Conservation (phyloP, 1,139 yeast genomes). For the Geotrichum aggregatum region DNA sequence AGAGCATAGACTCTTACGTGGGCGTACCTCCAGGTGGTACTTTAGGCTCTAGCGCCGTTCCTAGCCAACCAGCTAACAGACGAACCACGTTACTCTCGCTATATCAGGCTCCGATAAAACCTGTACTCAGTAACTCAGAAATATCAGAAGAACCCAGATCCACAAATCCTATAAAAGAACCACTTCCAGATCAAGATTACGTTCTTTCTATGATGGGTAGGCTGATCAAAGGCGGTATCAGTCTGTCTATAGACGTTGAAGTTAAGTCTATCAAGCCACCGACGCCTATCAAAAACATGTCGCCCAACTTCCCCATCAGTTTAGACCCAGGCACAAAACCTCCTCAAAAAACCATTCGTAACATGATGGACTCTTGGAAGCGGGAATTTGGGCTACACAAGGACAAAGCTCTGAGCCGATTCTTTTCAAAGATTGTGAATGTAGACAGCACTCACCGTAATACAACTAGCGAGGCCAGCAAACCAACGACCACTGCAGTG, state of each 20-base stretch:
- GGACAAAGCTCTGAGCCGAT: conserved; percentile 16
- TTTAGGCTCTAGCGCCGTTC: conserved; percentile 22
- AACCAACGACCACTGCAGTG: neutral
- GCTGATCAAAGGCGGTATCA: conserved; percentile 35
- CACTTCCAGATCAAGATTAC: neutral
- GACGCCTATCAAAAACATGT: conserved; percentile 18
- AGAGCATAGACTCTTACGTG: neutral
- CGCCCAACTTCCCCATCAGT: conserved; percentile 4
- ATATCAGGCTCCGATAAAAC: conserved; percentile 33
- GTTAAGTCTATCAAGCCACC: conserved; percentile 30
- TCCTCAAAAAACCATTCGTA: conserved; percentile 11
- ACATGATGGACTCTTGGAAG: conserved; percentile 20
- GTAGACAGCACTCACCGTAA: neutral
- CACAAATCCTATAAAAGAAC: neutral
- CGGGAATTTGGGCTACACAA: conserved; percentile 15
- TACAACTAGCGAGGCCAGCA: neutral
- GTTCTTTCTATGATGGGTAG: conserved; percentile 25
- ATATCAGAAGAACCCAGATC: conserved; percentile 5
- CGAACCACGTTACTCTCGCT: conserved; percentile 33
- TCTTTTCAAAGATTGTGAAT: conserved; percentile 17
- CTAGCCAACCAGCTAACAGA: conserved; percentile 25
- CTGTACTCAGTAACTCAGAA: conserved; percentile 27
- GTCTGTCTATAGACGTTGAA: conserved; percentile 33
- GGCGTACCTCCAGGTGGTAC: conserved; percentile 28
- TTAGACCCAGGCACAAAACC: conserved; percentile 6